These are phyloP conservation scores for Boletellus ananas DNA, from an alignment of 768 basidiomycete species.

Conservation along the genomic window DNA sequence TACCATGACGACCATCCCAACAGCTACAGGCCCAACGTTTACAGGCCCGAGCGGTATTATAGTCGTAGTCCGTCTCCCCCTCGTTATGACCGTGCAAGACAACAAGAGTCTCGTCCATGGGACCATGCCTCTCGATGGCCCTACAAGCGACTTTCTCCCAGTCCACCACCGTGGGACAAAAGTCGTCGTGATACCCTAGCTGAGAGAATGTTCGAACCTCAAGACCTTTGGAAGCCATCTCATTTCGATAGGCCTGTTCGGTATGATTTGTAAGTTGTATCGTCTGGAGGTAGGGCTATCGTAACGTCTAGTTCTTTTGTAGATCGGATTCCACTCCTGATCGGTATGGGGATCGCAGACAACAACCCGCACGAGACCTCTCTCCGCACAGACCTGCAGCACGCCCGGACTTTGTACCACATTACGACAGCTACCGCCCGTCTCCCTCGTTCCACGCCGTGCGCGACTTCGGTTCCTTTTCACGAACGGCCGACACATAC, in stretches of 20 bases:
- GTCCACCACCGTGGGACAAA: conserved; percentile 32
- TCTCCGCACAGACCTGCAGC: conserved; percentile 36
- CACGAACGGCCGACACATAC: conserved; percentile 46
- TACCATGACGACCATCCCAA: conserved; percentile 41
- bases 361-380: conserved; percentile 29
- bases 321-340: conserved; percentile 31
- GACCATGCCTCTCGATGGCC: conserved; percentile 44
- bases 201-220: conserved; percentile 68
- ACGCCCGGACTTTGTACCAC: conserved; percentile 33
- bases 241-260: conserved; percentile 44
- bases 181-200: conserved; percentile 37
- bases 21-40: conserved; percentile 40
- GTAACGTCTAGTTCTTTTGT: conserved; percentile 10
- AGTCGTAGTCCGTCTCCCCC: conserved; percentile 53
- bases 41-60: conserved; percentile 35
- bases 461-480: conserved; percentile 38
- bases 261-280: conserved; percentile 39
- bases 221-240: conserved; percentile 64
- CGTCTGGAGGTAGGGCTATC: conserved; percentile 18
- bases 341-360: conserved; percentile 36
- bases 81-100: conserved; percentile 40
- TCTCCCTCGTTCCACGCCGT: conserved; percentile 30
- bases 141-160: conserved; percentile 40
- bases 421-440: conserved; percentile 52
- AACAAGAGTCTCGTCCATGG: conserved; percentile 44